Percentiles rank a stretch among this genome's conserved stretches.
phyloP scores from a whole-genome alignment of 2,329 filamentous ascomycete species.

The Monosporascus sp. region DNA sequence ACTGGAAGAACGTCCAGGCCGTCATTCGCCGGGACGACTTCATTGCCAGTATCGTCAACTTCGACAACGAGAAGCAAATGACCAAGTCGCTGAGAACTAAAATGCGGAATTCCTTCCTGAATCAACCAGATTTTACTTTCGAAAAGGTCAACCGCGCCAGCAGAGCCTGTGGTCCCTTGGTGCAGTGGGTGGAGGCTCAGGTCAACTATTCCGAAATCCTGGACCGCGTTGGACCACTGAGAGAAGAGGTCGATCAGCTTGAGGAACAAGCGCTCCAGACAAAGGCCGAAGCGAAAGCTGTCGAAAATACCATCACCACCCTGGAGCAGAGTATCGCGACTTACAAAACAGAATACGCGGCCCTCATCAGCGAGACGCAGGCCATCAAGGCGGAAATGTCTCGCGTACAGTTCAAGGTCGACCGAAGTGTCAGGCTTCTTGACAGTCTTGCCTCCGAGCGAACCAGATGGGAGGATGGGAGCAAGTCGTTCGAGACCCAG shows the following conservation, averaged over 20 bases:
- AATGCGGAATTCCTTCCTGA: conserved; percentile 90
- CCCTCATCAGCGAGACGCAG: conserved; percentile 93
- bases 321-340: conserved; percentile 87
- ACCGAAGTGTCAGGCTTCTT: conserved; percentile 87
- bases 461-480: conserved; percentile 91
- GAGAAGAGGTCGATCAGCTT: conserved; percentile 80
- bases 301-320: conserved; percentile 77
- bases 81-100: conserved; percentile 73
- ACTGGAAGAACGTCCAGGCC: conserved; percentile 86
- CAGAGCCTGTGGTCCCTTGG: conserved; percentile 92
- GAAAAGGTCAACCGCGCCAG: conserved; percentile 94
- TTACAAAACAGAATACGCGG: conserved; percentile 94
- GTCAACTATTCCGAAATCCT: conserved; percentile 98
- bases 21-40: conserved; percentile 92
- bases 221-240: conserved; percentile 85
- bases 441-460: conserved; percentile 94
- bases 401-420: conserved; percentile 94
- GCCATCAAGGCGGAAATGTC: conserved; percentile 97
- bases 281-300: conserved; percentile 86
- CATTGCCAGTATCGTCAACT: conserved; percentile 95
- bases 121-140: conserved; percentile 91
- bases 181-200: conserved; percentile 95
- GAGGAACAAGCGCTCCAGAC: conserved; percentile 88
- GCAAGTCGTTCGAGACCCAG: conserved; percentile 96
- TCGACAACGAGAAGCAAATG: conserved; percentile 94